A percentile compares a stretch with the other conserved stretches of the same genome.
These are phyloP conservation scores for Phialophora expanda DNA, from an alignment of 2,329 filamentous ascomycete species.

Conservation along the genomic window DNA sequence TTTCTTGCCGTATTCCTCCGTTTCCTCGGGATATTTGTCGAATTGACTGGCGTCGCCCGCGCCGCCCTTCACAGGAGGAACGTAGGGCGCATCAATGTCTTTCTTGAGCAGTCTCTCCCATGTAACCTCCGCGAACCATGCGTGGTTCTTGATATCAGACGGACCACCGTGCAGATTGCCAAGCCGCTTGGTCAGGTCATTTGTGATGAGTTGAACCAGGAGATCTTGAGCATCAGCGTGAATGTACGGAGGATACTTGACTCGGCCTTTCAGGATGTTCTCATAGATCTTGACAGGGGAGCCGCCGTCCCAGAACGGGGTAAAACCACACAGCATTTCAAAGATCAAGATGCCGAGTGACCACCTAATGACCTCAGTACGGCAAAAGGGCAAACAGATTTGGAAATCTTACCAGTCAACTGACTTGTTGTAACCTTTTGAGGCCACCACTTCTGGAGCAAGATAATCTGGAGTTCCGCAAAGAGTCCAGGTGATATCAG, in stretches of 20 bases:
- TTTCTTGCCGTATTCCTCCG: slow-evolving; percentile 81
- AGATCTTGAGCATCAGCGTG: slow-evolving; percentile 93
- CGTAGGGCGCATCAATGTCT: slow-evolving; percentile 97
- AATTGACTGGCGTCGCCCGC: slow-evolving; percentile 96
- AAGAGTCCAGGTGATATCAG: slow-evolving; percentile 98
- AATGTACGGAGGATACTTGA: slow-evolving; percentile 97
- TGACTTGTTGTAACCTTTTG: slow-evolving; percentile 99
- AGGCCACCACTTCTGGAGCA: slow-evolving; percentile 96
- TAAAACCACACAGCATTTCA: slow-evolving; percentile 99
- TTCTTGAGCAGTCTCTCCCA: slow-evolving; percentile 94
- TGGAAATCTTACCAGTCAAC: slow-evolving; percentile 83
- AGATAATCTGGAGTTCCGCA: slow-evolving; percentile 98
- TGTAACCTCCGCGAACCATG: slow-evolving; percentile 96
- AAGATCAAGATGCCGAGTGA: slow-evolving; percentile 97
- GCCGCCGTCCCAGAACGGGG: slow-evolving; percentile 97
- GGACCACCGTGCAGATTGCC: slow-evolving; percentile 92
- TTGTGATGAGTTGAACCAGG: slow-evolving; percentile 88
- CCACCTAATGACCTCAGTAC: slow-evolving; percentile 69
- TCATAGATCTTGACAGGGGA: slow-evolving; percentile 99
- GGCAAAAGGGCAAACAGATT: slow-evolving; percentile 12
- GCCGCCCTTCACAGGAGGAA: slow-evolving; percentile 91
- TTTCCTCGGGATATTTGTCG: slow-evolving; percentile 96
- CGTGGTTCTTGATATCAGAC: slow-evolving; percentile 90
- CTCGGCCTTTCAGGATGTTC: slow-evolving; percentile 92
- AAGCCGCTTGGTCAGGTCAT: slow-evolving; percentile 90